Base-by-base conservation (phyloP, 2,329 filamentous ascomycete genomes). In the Fusarium dimerum region DNA sequence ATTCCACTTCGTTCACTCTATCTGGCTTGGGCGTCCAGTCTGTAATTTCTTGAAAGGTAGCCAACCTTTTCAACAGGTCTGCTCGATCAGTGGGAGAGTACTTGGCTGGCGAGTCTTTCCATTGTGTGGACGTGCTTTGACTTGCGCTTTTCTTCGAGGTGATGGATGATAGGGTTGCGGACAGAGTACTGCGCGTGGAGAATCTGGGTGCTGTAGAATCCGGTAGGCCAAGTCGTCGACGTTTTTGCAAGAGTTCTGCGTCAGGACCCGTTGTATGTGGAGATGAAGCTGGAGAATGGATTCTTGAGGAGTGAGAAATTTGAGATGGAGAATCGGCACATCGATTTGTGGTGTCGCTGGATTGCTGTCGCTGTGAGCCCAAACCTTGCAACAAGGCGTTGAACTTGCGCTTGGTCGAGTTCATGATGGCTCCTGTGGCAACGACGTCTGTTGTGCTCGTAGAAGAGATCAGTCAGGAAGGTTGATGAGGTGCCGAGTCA, bases 11-110 rank as follows among this genome's bases (percentile, higher is more conserved):
- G 67, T 85, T 91, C 62, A 97, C 86, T 34, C 79, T 80, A 47
- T 92, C 84, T 0, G 94, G 92, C 69, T 97, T 97, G 0, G 90
- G 89, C n/a, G 89, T 88, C 93, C 93, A 99, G 68, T 89, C 84
- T 48, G 91, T 94, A 44, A 97, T 86, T 61, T 93, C 91, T 66
- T 93, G 89, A 68, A 96, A 99, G 0, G 91, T 95, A 54, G 88
- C 88, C 29, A 99, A 78, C 20, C 94, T 79, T 62, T 82, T 84
- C 11, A 97, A 78, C 56, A 97, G 92, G 61, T 90, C 85, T 39
- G 86, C 84, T 48, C 94, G 88, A 69, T 94, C 92, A 75, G 87
- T 89, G 0, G 94, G 93, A 48, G 89, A 89, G 74, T 94, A 97
- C 64, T 88, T 90, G 1, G 89, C 74, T 3, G 65, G 68, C 18